Percentiles rank a stretch among this genome's conserved stretches.
Evolutionary conservation across 1,139 yeast species (phyloP).

Genomic region (Candida dubliniensis): DNA sequence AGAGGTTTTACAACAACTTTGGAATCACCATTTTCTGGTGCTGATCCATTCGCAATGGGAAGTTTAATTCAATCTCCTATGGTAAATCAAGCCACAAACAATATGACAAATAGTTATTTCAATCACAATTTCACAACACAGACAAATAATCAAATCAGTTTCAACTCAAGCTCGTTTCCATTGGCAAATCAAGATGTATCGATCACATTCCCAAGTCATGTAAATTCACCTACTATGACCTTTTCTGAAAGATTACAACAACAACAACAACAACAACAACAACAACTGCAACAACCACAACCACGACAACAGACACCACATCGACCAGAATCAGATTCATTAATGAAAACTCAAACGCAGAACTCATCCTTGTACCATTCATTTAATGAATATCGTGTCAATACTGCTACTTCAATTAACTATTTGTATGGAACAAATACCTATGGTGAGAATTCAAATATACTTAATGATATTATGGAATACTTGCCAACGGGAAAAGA

Average conservation of each 20-base stretch:
- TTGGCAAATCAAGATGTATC: conserved; percentile 19
- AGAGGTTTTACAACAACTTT: conserved; percentile 1
- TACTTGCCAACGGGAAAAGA: conserved; percentile 40
- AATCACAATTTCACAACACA: conserved; percentile 27
- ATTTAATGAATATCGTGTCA: conserved; percentile 31
- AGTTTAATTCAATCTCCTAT: conserved; percentile 32
- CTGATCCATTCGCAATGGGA: conserved; percentile 1
- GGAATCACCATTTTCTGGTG: conserved; percentile 2
- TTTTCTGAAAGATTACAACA: background rate
- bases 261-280: conserved; percentile 1
- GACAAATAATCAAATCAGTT: conserved; percentile 19
- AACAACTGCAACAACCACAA: conserved; percentile 9
- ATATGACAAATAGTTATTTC: conserved; percentile 38
- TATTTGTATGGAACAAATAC: conserved; percentile 46
- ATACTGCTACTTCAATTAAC: conserved; percentile 42
- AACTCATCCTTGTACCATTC: conserved; percentile 27
- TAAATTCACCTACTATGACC: conserved; percentile 5
- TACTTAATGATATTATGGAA: conserved; percentile 35
- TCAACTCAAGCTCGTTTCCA: conserved; percentile 39
- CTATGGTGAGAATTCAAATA: conserved; percentile 38
- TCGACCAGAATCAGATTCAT: conserved; percentile 1
- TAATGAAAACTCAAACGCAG: conserved; percentile 14
- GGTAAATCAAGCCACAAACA: conserved; percentile 28
- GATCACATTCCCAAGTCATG: conserved; percentile 8
- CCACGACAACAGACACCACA: conserved; percentile 4